Conservation (phyloP, 129 eudicot genomes). For the Ambrosia artemisiifolia region DNA sequence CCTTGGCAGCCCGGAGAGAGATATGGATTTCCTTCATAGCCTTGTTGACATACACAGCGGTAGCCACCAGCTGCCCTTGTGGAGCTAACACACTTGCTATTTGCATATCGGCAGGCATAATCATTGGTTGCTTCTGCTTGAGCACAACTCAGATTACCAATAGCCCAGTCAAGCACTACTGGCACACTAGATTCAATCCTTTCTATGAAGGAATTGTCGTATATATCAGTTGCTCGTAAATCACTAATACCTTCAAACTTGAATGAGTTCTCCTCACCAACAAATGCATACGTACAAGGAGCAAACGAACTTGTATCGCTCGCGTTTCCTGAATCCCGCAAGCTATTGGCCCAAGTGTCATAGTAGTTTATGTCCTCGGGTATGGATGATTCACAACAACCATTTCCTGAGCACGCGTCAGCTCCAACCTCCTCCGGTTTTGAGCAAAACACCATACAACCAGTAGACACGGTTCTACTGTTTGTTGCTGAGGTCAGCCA, state of each 20-base stretch:
- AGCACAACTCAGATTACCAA: neutral
- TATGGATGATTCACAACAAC: constrained; percentile 43
- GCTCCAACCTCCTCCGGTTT: neutral
- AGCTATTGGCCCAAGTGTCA: neutral
- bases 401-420: constrained; percentile 36
- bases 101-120: constrained; percentile 15
- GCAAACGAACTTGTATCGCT: neutral
- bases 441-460: constrained; percentile 23
- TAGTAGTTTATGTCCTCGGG: constrained; percentile 29
- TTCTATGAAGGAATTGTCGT: neutral
- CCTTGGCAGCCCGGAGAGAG: constrained; percentile 41
- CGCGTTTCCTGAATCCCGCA: neutral
- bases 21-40: constrained; percentile 49
- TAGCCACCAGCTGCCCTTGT: constrained; percentile 20
- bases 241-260: constrained; percentile 23
- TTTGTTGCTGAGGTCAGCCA: neutral
- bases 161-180: constrained; percentile 8
- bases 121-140: neutral
- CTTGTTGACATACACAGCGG: constrained; percentile 32
- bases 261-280: constrained; percentile 37
- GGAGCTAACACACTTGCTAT: neutral
- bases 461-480: neutral
- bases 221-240: constrained; percentile 1
- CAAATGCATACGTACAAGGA: constrained; percentile 44
- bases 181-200: neutral